phyloP scores from a whole-genome alignment of 257 asterid species.

The Penstemon davidsonii region DNA sequence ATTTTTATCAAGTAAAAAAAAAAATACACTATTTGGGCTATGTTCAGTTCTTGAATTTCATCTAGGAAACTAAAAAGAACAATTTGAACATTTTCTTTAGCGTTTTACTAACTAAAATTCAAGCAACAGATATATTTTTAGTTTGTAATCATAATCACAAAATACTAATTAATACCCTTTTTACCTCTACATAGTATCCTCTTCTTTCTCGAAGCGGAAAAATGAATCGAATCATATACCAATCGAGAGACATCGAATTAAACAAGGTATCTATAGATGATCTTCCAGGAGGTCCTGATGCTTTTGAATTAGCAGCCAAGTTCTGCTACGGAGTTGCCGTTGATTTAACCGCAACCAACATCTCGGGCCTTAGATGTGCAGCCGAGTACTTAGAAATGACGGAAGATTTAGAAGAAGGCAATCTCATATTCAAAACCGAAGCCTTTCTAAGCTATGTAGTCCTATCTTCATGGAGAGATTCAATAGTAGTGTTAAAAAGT shows the following conservation, averaged over 20 bases:
- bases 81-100: too few relatives aligned
- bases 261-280: conserved; percentile 59
- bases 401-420: conserved; percentile 95
- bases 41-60: too few relatives aligned
- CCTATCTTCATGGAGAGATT: conserved; percentile 93
- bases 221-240: conserved; percentile 74
- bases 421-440: conserved; percentile 89
- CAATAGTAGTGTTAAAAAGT: conserved; percentile 72
- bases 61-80: too few relatives aligned
- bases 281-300: conserved; percentile 87
- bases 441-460: conserved; percentile 97
- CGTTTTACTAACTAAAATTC: too few relatives aligned
- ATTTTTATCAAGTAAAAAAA: too few relatives aligned
- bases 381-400: conserved; percentile 97
- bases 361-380: conserved; percentile 90
- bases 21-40: too few relatives aligned
- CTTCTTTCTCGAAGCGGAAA: conserved; percentile 88
- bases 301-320: conserved; percentile 87
- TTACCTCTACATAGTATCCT: conserved; percentile 54
- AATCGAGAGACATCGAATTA: conserved; percentile 54
- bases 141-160: neutral
- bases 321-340: conserved; percentile 94
- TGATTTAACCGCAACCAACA: conserved; percentile 74
- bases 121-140: neutral
- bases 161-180: conserved; percentile 17